A percentile compares a stretch with the other conserved stretches of the same genome.
Conservation (phyloP, 2,329 filamentous ascomycete genomes). For the Xylariaceae sp. region DNA sequence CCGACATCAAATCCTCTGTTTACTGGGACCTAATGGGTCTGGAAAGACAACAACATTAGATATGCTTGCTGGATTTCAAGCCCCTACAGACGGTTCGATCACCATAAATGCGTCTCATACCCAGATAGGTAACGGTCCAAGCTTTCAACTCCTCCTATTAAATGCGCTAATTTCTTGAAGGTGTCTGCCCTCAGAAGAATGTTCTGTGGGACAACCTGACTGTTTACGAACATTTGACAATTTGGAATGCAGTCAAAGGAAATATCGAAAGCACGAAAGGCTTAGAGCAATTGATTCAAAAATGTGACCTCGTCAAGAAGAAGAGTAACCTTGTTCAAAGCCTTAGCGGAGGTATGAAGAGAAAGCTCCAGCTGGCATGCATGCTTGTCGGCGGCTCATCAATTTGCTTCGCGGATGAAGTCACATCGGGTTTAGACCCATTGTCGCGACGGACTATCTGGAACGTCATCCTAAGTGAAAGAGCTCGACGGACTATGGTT, state of each 20-base stretch:
- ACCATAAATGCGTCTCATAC: slow-evolving; percentile 47
- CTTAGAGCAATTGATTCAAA: slow-evolving; percentile 58
- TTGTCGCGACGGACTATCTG: slow-evolving; percentile 59
- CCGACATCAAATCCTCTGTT: slow-evolving; percentile 66
- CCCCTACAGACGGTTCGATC: slow-evolving; percentile 59
- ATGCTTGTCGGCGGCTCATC: slow-evolving; percentile 78
- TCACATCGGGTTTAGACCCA: slow-evolving; percentile 75
- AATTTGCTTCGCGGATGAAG: slow-evolving; percentile 75
- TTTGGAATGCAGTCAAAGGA: slow-evolving; percentile 74
- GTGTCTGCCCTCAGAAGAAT: slow-evolving; percentile 77
- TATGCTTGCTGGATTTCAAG: slow-evolving; percentile 68
- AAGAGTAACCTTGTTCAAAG: slow-evolving; percentile 65
- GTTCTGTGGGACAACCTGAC: slow-evolving; percentile 77
- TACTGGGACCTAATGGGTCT: slow-evolving; percentile 72
- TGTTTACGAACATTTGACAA: slow-evolving; percentile 71
- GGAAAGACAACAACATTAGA: slow-evolving; percentile 75
- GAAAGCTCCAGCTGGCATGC: slow-evolving; percentile 77
- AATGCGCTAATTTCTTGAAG: slow-evolving; percentile 61
- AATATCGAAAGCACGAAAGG: slow-evolving; percentile 52
- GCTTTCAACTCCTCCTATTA: slow-evolving; percentile 41
- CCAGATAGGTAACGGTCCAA: slow-evolving; percentile 54
- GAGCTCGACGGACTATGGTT: slow-evolving; percentile 36
- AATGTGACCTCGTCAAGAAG: slow-evolving; percentile 71
- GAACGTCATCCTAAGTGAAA: slow-evolving; percentile 37
- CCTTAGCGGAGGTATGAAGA: slow-evolving; percentile 76